Evolutionary conservation across 768 basidiomycete genomes (phyloP).

Genomic region (Tylopilus subfusipes): DNA sequence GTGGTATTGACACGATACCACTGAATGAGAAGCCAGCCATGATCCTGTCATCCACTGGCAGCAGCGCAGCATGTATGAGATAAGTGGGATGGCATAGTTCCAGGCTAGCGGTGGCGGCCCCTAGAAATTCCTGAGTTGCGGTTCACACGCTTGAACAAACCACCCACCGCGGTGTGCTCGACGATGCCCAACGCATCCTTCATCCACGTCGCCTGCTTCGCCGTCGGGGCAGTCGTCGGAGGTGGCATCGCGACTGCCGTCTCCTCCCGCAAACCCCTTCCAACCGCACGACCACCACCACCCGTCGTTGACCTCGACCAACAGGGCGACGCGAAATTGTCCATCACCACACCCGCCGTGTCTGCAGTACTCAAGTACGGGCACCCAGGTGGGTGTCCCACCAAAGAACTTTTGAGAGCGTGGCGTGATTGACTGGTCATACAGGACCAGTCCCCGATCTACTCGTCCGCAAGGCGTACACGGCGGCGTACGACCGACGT

Average conservation of each 20-base stretch:
- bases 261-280: constrained; percentile 31
- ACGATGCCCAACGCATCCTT: constrained; percentile 43
- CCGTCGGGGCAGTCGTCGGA: constrained; percentile 78
- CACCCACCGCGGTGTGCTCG: no score
- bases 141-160: not conserved
- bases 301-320: constrained; percentile 46
- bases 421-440: constrained; percentile 5
- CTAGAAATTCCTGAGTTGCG: no score
- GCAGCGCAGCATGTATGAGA: no score
- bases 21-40: no score
- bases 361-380: constrained; percentile 50
- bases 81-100: no score
- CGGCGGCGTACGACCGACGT: constrained; percentile 86
- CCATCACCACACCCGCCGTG: constrained; percentile 21
- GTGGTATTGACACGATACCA: no score
- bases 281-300: constrained; percentile 15
- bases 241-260: constrained; percentile 64
- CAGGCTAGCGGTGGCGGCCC: no score
- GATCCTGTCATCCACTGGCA: no score
- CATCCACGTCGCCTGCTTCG: constrained; percentile 70
- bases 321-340: constrained; percentile 42
- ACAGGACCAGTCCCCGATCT: constrained; percentile 84
- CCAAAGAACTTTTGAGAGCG: not conserved
- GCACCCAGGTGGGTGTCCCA: constrained; percentile 18
- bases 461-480: constrained; percentile 78